A percentile compares a stretch with the other conserved stretches of the same genome.
phyloP scores from a whole-genome alignment of 1,139 yeast species.

The Blastobotrys serpentis region DNA sequence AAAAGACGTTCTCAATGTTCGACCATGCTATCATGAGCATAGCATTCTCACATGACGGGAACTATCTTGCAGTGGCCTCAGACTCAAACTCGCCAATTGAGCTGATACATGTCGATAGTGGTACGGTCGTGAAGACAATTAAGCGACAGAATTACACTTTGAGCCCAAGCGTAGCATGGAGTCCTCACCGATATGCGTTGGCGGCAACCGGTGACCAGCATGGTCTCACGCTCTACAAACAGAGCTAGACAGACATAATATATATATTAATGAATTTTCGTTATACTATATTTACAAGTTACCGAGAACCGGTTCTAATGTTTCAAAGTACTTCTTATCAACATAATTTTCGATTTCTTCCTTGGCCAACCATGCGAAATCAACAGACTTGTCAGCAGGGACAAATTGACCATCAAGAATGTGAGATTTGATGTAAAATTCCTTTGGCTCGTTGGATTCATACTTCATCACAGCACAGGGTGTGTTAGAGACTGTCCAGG shows the following conservation, averaged over 20 bases:
- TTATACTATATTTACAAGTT: conserved; percentile 20
- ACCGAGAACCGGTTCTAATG: conserved; percentile 29
- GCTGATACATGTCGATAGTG: conserved; percentile 34
- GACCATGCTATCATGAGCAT: conserved; percentile 41
- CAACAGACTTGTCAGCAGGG: conserved; percentile 45
- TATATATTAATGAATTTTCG: conserved; percentile 1
- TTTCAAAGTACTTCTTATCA: conserved; percentile 52
- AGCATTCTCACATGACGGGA: conserved; percentile 39
- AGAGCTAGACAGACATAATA: conserved; percentile 5
- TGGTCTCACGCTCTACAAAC: conserved; percentile 20
- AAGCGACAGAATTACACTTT: conserved; percentile 18
- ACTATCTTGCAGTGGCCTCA: conserved; percentile 36
- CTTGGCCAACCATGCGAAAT: conserved; percentile 79
- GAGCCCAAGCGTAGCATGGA: conserved; percentile 34
- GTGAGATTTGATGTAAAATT: conserved; percentile 81
- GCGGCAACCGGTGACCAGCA: conserved; percentile 35
- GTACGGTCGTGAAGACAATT: conserved; percentile 29
- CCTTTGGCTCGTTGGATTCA: conserved; percentile 37
- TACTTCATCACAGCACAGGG: conserved; percentile 67
- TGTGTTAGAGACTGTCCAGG: conserved; percentile 84
- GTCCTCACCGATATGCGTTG: conserved; percentile 34
- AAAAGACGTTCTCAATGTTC: conserved; percentile 45
- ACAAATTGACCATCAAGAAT: conserved; percentile 82
- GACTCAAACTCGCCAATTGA: conserved; percentile 34
- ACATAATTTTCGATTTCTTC: conserved; percentile 68